These are phyloP conservation scores for Fremontodendron californicum DNA, from an alignment of 345 rosid species.

Conservation along the genomic window DNA sequence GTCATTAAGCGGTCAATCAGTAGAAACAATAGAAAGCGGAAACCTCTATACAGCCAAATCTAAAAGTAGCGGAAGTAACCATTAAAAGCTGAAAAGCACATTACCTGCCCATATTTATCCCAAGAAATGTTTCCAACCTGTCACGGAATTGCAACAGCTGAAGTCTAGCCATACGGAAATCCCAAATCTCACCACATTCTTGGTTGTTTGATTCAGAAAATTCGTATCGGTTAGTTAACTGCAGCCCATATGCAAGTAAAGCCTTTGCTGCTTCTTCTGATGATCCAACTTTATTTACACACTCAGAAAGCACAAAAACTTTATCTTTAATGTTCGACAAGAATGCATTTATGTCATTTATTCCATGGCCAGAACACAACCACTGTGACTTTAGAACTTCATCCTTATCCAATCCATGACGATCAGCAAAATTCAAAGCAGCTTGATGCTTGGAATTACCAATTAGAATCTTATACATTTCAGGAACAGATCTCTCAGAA, in stretches of 20 bases:
- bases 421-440: slow-evolving; percentile 76
- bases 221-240: slow-evolving; percentile 45
- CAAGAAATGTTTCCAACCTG: slow-evolving; percentile 85
- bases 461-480: slow-evolving; percentile 75
- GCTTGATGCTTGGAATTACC: slow-evolving; percentile 50
- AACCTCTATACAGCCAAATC: not conserved
- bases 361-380: slow-evolving; percentile 64
- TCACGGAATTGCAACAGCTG: slow-evolving; percentile 77
- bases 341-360: slow-evolving; percentile 49
- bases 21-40: slow-evolving; percentile 24
- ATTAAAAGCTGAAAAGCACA: slow-evolving; percentile 13
- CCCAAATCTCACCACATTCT: slow-evolving; percentile 59
- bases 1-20: slow-evolving; percentile 42
- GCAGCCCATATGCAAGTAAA: slow-evolving; percentile 65
- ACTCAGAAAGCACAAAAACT: slow-evolving; percentile 70
- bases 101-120: slow-evolving; percentile 99
- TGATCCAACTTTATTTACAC: slow-evolving; percentile 68
- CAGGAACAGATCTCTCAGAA: slow-evolving; percentile 70
- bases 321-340: slow-evolving; percentile 68
- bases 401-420: slow-evolving; percentile 75
- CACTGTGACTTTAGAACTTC: slow-evolving; percentile 79
- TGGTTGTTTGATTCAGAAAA: slow-evolving; percentile 50
- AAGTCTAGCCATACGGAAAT: slow-evolving; percentile 72
- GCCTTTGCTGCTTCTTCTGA: slow-evolving; percentile 82
- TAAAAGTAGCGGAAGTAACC: not conserved